Evolutionary conservation across 2,329 filamentous ascomycete species (phyloP).

Genomic region (Cephalotrichum gorgonifer): DNA sequence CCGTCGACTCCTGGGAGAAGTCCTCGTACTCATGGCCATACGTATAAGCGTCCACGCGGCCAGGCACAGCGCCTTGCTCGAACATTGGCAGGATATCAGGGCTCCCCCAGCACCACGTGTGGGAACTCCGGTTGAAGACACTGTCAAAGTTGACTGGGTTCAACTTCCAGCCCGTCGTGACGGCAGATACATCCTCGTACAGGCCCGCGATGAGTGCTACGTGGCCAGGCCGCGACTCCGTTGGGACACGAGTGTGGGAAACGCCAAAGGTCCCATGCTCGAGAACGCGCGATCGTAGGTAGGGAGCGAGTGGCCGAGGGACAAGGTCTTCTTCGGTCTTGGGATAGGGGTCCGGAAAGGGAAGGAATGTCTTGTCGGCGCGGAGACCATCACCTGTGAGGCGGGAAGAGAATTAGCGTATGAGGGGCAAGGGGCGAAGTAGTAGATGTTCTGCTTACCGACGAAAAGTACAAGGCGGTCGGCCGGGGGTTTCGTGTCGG

Average conservation of each 20-base stretch:
- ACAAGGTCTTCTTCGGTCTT: slow-evolving; percentile 53
- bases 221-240: slow-evolving; percentile 91
- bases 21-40: slow-evolving; percentile 84
- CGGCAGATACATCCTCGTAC: slow-evolving; percentile 95
- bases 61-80: slow-evolving; percentile 78
- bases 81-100: slow-evolving; percentile 98
- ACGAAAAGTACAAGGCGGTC: slow-evolving; percentile 89
- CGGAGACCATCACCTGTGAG: slow-evolving; percentile 72
- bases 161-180: slow-evolving; percentile 95
- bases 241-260: slow-evolving; percentile 92
- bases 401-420: not conserved
- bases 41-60: slow-evolving; percentile 74
- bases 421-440: slow-evolving; percentile 3
- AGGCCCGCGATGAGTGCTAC: slow-evolving; percentile 93
- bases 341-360: slow-evolving; percentile 76
- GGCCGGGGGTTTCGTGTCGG: slow-evolving; percentile 60
- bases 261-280: slow-evolving; percentile 92
- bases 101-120: slow-evolving; percentile 99
- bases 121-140: slow-evolving; percentile 90
- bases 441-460: slow-evolving; percentile 38
- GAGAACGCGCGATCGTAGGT: slow-evolving; percentile 78
- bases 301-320: slow-evolving; percentile 78
- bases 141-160: slow-evolving; percentile 98
- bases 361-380: slow-evolving; percentile 96
- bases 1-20: slow-evolving; percentile 70